Evolutionary conservation across 2,329 filamentous ascomycete genomes (phyloP).

Genomic region (Paecilomyces niveus): DNA sequence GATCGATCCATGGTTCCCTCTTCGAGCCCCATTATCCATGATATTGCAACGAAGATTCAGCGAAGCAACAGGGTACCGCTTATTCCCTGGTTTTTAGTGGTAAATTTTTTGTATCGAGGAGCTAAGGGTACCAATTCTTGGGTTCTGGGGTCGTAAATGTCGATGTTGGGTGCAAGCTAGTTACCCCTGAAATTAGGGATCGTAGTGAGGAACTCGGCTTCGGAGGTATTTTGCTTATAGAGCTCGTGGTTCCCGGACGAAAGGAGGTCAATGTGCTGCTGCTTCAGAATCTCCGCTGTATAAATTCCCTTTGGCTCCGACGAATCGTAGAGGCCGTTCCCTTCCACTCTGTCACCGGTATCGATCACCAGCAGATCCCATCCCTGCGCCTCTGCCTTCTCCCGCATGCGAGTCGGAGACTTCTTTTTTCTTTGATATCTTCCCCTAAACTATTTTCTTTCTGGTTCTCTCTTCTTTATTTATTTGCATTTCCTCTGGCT

Average conservation of each 20-base stretch:
- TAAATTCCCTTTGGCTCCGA: slow-evolving; percentile 82
- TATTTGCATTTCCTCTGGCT: too few relatives aligned
- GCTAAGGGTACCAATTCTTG: slow-evolving; percentile 69
- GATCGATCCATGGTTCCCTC: too few relatives aligned
- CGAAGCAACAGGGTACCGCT: too few relatives aligned
- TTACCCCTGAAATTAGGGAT: slow-evolving; percentile 73
- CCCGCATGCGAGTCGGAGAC: slow-evolving; percentile 62
- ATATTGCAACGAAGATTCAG: too few relatives aligned
- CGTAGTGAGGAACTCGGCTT: slow-evolving; percentile 69
- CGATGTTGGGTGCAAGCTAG: slow-evolving; percentile 88
- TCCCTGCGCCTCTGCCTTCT: slow-evolving; percentile 68
- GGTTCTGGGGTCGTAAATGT: slow-evolving; percentile 69
- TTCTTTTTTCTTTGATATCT: too few relatives aligned
- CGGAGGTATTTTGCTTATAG: slow-evolving; percentile 71
- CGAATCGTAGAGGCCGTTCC: slow-evolving; percentile 89
- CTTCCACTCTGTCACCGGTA: slow-evolving; percentile 87
- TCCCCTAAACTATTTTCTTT: too few relatives aligned
- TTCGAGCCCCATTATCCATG: too few relatives aligned
- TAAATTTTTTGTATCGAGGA: slow-evolving; percentile 79
- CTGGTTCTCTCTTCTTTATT: too few relatives aligned
- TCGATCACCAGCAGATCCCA: slow-evolving; percentile 88
- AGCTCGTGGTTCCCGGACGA: slow-evolving; percentile 93
- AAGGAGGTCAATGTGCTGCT: slow-evolving; percentile 77
- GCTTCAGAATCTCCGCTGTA: slow-evolving; percentile 76
- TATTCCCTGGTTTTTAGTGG: slow-evolving; percentile 69